These are phyloP conservation scores for Thielaviopsis cerberus DNA, from an alignment of 2,329 filamentous ascomycete species.

Conservation along the genomic window DNA sequence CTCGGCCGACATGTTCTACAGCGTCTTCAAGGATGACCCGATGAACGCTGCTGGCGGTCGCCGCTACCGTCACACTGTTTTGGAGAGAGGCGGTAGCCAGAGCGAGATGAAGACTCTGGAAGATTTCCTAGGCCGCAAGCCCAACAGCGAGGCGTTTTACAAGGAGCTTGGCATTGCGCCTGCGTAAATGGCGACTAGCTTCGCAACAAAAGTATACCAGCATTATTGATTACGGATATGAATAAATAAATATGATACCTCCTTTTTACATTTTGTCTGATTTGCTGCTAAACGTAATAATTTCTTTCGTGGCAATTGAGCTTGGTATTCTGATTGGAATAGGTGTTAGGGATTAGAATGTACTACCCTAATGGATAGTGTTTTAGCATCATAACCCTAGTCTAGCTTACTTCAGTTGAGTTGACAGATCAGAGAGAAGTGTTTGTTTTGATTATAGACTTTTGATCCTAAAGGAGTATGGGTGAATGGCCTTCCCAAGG, in stretches of 20 bases:
- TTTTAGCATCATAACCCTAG: too few relatives aligned
- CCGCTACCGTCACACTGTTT: conserved; percentile 57
- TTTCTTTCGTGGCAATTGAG: too few relatives aligned
- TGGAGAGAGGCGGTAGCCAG: conserved; percentile 59
- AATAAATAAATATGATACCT: conserved; percentile 1
- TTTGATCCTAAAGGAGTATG: too few relatives aligned
- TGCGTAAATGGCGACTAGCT: conserved; percentile 7
- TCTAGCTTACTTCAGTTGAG: too few relatives aligned
- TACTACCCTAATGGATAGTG: too few relatives aligned
- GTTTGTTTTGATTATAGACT: too few relatives aligned
- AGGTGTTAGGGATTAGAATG: too few relatives aligned
- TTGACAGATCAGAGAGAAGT: too few relatives aligned
- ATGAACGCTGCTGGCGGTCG: conserved; percentile 60
- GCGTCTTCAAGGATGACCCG: conserved; percentile 57
- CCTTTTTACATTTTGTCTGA: not conserved
- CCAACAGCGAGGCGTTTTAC: conserved; percentile 64
- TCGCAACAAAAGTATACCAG: not conserved
- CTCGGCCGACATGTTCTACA: conserved; percentile 71
- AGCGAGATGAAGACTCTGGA: conserved; percentile 67
- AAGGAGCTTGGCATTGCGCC: conserved; percentile 42
- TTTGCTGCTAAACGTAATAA: not conserved
- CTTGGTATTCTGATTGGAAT: too few relatives aligned
- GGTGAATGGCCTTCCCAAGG: too few relatives aligned
- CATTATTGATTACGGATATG: not conserved
- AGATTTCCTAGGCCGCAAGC: conserved; percentile 60